Conservation (phyloP, 768 basidiomycete genomes). For the Glaciozyma martinii region DNA sequence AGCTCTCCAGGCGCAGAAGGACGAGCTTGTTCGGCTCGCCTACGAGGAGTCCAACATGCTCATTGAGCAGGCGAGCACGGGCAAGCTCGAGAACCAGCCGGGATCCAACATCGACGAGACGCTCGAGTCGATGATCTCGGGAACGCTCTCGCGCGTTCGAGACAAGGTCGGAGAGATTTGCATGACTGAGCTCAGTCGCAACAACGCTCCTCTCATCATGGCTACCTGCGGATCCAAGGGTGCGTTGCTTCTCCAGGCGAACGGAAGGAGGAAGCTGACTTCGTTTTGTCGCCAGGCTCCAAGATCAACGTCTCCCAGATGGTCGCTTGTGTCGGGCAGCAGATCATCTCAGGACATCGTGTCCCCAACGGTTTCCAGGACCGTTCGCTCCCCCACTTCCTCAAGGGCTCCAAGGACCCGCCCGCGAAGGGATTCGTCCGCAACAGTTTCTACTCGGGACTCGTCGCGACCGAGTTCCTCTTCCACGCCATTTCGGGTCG, state of each 20-base stretch:
- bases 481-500: conserved; percentile 99
- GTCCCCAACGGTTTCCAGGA: conserved; percentile 99
- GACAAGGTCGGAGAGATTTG: conserved; percentile 94
- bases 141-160: conserved; percentile 86
- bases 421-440: conserved; percentile 97
- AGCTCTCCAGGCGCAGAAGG: conserved; percentile 67
- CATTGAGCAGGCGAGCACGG: conserved; percentile 81
- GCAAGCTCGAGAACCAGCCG: conserved; percentile 89
- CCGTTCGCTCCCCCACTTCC: conserved; percentile 96
- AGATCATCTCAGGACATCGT: conserved; percentile 95
- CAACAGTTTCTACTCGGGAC: conserved; percentile 89
- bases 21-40: conserved; percentile 73
- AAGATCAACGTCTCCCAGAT: conserved; percentile 99
- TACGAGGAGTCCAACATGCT: conserved; percentile 78
- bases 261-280: not conserved
- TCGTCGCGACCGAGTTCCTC: conserved; percentile 87
- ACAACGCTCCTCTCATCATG: conserved; percentile 97
- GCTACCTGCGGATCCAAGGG: conserved; percentile 99
- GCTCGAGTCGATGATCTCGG: conserved; percentile 89
- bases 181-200: conserved; percentile 93
- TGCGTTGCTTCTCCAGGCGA: conserved; percentile 36
- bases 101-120: conserved; percentile 96
- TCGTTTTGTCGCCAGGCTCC: conserved; percentile 58
- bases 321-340: conserved; percentile 99
- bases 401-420: conserved; percentile 89